Evolutionary conservation across 345 rosid species (phyloP).

Genomic region (Lepidium sativum): DNA sequence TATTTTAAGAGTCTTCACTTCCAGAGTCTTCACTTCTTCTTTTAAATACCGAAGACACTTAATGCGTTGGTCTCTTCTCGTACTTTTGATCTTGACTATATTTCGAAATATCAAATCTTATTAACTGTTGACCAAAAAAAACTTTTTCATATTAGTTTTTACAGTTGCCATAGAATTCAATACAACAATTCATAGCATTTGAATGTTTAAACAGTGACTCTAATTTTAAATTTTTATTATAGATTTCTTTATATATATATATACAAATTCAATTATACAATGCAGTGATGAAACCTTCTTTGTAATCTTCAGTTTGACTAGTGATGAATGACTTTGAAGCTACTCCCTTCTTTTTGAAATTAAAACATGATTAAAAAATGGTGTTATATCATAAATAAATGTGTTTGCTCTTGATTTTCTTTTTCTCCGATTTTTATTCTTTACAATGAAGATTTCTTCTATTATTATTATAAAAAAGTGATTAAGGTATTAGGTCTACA

Average conservation of each 20-base stretch:
- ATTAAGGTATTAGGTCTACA: background rate
- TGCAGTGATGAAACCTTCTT: background rate
- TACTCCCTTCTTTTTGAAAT: background rate
- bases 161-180: too few species aligned
- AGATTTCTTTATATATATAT: background rate
- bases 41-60: too few species aligned
- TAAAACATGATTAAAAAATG: background rate
- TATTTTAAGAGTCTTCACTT: too few species aligned
- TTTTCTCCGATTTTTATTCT: background rate
- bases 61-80: too few species aligned
- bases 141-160: too few species aligned
- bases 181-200: too few species aligned
- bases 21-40: too few species aligned
- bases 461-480: background rate
- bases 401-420: background rate
- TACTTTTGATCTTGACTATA: too few species aligned
- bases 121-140: too few species aligned
- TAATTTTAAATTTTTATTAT: too few species aligned
- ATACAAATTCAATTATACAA: background rate
- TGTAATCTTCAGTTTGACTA: background rate
- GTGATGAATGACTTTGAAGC: conserved; percentile 9
- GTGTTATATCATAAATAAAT: background rate
- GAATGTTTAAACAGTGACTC: too few species aligned
- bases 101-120: too few species aligned
- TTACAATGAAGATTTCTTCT: background rate